phyloP scores from a whole-genome alignment of 2,329 filamentous ascomycete genomes.

The Fusarium lyarnte region DNA sequence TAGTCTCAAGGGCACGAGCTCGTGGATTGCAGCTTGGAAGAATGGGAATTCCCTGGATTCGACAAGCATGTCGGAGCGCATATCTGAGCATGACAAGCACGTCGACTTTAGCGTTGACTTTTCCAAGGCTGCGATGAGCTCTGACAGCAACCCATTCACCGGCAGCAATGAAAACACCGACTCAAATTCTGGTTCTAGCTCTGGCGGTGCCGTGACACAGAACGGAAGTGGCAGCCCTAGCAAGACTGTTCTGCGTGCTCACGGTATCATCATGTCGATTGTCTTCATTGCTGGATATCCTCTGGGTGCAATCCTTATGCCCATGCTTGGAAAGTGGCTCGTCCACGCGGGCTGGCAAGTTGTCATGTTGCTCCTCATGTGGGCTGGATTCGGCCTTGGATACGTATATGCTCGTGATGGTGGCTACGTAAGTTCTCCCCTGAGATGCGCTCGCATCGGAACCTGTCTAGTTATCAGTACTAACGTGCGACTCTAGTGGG shows the following conservation, averaged over 20 bases:
- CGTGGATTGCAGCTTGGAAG: conserved; percentile 67
- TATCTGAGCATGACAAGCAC: conserved; percentile 56
- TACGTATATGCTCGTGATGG: conserved; percentile 56
- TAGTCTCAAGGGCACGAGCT: conserved; percentile 51
- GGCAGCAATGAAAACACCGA: conserved; percentile 17
- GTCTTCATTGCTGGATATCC: conserved; percentile 69
- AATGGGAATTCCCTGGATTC: conserved; percentile 57
- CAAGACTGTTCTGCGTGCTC: conserved; percentile 52
- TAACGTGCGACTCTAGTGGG: conserved; percentile 55
- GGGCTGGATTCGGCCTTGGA: conserved; percentile 68
- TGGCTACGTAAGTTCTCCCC: conserved; percentile 52
- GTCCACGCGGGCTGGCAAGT: conserved; percentile 67
- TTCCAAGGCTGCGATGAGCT: conserved; percentile 54
- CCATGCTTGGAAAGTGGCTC: conserved; percentile 64
- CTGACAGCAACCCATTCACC: conserved; percentile 64
- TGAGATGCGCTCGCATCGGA: conserved; percentile 1
- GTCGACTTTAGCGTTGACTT: conserved; percentile 60
- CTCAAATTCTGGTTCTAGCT: conserved; percentile 17
- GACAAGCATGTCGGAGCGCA: conserved; percentile 52
- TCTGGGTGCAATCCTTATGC: conserved; percentile 68
- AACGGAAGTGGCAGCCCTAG: conserved; percentile 20
- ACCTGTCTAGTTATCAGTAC: neutral
- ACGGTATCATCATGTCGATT: conserved; percentile 70
- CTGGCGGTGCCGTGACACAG: conserved; percentile 23
- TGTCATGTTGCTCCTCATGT: conserved; percentile 65